Evolutionary conservation across 2,329 filamentous ascomycete species (phyloP).

Genomic region (Cryoendolithus antarcticus): DNA sequence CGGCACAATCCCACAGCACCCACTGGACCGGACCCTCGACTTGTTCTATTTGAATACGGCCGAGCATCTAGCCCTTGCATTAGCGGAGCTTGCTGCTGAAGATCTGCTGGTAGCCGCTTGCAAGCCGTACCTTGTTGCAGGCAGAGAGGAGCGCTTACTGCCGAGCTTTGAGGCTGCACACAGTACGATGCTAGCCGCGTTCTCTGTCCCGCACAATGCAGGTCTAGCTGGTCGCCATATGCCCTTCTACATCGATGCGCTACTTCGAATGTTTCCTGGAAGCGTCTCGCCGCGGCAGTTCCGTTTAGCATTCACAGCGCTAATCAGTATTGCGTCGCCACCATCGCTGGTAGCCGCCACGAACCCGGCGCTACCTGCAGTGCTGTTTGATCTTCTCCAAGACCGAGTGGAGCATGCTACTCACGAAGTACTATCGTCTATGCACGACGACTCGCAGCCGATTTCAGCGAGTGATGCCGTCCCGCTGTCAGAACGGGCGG

Average conservation of each 20-base stretch:
- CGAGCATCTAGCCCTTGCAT: slow-evolving; percentile 64
- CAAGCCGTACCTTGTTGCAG: slow-evolving; percentile 57
- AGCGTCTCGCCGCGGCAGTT: slow-evolving; percentile 77
- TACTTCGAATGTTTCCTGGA: slow-evolving; percentile 65
- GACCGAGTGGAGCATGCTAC: slow-evolving; percentile 49
- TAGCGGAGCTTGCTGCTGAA: slow-evolving; percentile 57
- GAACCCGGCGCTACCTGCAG: slow-evolving; percentile 68
- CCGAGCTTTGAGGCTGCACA: slow-evolving; percentile 84
- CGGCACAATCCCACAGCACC: slow-evolving; percentile 47
- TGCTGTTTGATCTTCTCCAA: slow-evolving; percentile 64
- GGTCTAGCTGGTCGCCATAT: slow-evolving; percentile 57
- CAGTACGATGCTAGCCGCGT: slow-evolving; percentile 64
- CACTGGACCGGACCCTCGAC: slow-evolving; percentile 61
- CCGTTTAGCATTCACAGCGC: slow-evolving; percentile 72
- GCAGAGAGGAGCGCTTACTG: slow-evolving; percentile 43
- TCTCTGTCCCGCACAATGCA: slow-evolving; percentile 68
- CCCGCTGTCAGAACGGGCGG: slow-evolving; percentile 62
- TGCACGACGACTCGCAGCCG: slow-evolving; percentile 12
- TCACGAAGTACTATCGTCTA: slow-evolving; percentile 26
- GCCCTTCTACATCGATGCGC: slow-evolving; percentile 70
- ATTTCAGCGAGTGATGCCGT: slow-evolving; percentile 23
- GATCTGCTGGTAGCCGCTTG: slow-evolving; percentile 62
- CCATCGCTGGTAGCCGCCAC: slow-evolving; percentile 61
- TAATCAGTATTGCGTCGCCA: slow-evolving; percentile 70
- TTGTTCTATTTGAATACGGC: slow-evolving; percentile 80